Evolutionary conservation across 2,329 filamentous ascomycete species (phyloP).

Genomic region (Claviceps africana): DNA sequence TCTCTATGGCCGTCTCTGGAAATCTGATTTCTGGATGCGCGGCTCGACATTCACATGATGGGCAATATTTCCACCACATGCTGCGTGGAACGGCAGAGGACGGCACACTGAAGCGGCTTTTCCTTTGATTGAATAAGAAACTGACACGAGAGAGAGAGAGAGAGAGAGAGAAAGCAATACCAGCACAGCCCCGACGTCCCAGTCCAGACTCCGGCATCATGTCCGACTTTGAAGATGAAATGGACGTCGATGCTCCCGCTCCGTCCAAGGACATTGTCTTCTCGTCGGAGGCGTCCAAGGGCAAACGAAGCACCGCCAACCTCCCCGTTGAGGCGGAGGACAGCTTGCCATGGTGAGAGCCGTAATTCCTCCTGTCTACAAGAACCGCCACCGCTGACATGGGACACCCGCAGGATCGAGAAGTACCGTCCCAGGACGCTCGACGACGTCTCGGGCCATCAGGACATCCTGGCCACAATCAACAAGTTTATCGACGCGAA

Average conservation of each 20-base stretch:
- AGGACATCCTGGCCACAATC: slow-evolving; percentile 93
- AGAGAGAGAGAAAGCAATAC: background rate
- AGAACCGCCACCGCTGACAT: background rate
- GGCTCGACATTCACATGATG: too few relatives aligned
- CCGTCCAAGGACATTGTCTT: slow-evolving; percentile 44
- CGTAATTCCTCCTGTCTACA: too few relatives aligned
- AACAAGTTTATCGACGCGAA: slow-evolving; percentile 96
- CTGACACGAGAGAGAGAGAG: background rate
- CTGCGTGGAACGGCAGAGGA: background rate
- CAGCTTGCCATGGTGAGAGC: slow-evolving; percentile 69
- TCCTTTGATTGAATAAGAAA: background rate
- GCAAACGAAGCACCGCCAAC: slow-evolving; percentile 85
- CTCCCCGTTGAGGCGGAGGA: slow-evolving; percentile 89
- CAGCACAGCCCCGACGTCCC: background rate
- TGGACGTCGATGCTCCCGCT: slow-evolving; percentile 42
- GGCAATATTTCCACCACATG: too few relatives aligned
- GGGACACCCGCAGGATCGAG: slow-evolving; percentile 56
- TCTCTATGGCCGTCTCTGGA: too few relatives aligned
- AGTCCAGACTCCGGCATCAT: slow-evolving; percentile 19
- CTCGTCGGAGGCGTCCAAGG: slow-evolving; percentile 65
- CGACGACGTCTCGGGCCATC: slow-evolving; percentile 86
- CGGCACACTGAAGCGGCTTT: background rate
- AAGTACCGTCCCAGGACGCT: slow-evolving; percentile 88
- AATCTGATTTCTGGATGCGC: too few relatives aligned
- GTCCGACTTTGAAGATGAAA: slow-evolving; percentile 47